Evolutionary conservation across 148 eudicot species (phyloP), one percentile per base, ranked within the genome.

Genomic region (Euryodendron excelsum): DNA sequence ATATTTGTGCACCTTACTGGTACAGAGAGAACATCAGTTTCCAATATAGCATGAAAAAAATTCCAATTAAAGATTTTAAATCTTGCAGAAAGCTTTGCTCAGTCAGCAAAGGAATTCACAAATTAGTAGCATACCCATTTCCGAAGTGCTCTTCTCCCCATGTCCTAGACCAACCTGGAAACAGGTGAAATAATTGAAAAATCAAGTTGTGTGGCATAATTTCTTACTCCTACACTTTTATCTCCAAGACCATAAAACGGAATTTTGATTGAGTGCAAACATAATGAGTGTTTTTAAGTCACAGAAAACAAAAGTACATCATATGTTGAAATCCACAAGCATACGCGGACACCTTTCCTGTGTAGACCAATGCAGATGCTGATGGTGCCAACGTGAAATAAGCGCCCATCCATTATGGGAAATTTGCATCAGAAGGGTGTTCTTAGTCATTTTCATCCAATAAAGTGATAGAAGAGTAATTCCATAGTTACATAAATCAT

Each of bases 131-230:
- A 56, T 91, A 95, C 99, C 97, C 96, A 62, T 95, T 95, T 83
- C 99, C 99, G 41, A 93, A 93, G 89, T 95, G 99, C 63, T 95
- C 99, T 84, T 95, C 99, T 65, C 99, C 99, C 99, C 99, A 95
- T 30, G 99, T 95, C 84, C 99, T 88, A 63, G 99, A 95, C 99
- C 99, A 95, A 84, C 97, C 99, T 95, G 75, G 34, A 75, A 41
- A 79, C 9, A 25, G 48, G 72, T 7, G 55, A 31, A 45, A 79
- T 67, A 67, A 41, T 4, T 12, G 34, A 62, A 20, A 4, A 33
- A 41, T 30, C 25, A 50, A 37, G 47, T 76, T 5, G 37, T 33
- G 6, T 30, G 20, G 17, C 14, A 9, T 9, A 2, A n/a, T 41
- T 52, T 48, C 41, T 30, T 25, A 2, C 45, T 4, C 45, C 45